Percentiles rank a stretch among this genome's conserved stretches.
phyloP scores from a whole-genome alignment of 257 asterid species.

The Nicotiana tabacum region DNA sequence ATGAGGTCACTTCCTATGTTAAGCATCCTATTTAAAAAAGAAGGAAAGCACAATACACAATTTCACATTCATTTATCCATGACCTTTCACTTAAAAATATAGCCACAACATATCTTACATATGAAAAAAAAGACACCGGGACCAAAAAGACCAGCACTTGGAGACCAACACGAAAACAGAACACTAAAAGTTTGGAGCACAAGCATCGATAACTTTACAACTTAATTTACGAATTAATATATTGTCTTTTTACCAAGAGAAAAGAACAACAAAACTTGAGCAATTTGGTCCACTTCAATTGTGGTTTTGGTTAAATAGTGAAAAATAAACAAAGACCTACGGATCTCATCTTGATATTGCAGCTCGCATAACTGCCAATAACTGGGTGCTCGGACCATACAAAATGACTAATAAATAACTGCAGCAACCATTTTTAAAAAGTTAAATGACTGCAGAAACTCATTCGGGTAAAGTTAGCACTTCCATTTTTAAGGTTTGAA shows the following conservation, averaged over 20 bases:
- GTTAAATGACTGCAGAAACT: not conserved
- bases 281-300: not conserved
- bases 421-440: not conserved
- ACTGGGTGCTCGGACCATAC: not conserved
- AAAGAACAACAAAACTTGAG: not conserved
- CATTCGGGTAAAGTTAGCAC: not conserved
- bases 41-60: not conserved
- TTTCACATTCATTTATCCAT: not conserved
- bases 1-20: not conserved
- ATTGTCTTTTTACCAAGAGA: not conserved
- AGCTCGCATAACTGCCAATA: not conserved
- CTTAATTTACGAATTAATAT: not conserved
- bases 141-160: not conserved
- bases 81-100: not conserved
- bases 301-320: not conserved
- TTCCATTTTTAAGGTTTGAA: not conserved
- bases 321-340: not conserved
- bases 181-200: not conserved
- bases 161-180: not conserved
- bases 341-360: not conserved
- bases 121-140: not conserved
- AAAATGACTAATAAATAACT: not conserved
- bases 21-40: not conserved
- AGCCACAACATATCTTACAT: not conserved
- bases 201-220: not conserved